Conservation (phyloP, 1,284 basidiomycete species). For the Rhizopogon hawkerae region DNA sequence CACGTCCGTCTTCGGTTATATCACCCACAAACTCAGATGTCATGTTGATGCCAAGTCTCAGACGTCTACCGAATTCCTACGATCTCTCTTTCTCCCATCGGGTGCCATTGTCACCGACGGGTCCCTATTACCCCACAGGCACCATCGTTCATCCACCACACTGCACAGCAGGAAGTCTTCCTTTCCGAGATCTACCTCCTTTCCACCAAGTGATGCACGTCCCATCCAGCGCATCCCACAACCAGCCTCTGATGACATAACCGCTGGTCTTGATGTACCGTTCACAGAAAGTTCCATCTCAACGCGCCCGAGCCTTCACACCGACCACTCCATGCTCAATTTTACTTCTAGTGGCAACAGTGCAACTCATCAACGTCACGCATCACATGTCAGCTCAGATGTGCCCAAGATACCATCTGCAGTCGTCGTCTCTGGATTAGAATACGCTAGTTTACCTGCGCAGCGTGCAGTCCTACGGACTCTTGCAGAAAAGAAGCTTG, state of each 20-base stretch:
- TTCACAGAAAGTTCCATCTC: constrained; percentile 2
- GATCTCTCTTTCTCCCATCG: constrained; percentile 43
- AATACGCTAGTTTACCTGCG: constrained; percentile 44
- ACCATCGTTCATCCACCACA: constrained; percentile 22
- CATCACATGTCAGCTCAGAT: constrained; percentile 13
- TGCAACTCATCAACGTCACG: constrained; percentile 7
- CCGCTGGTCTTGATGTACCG: constrained; percentile 1
- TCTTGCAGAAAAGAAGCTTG: constrained; percentile 44
- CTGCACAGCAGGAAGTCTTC: constrained; percentile 21
- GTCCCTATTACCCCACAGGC: constrained; percentile 11
- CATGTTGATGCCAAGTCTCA: constrained; percentile 20
- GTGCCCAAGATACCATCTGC: constrained; percentile 44
- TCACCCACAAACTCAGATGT: constrained; percentile 50
- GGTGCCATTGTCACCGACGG: constrained; percentile 20
- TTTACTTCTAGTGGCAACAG: constrained; percentile 19
- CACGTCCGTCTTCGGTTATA: constrained; percentile 44
- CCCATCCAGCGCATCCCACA: constrained; percentile 14
- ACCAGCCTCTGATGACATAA: constrained; percentile 10
- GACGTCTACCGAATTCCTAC: constrained; percentile 37
- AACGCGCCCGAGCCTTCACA: constrained; percentile 10
- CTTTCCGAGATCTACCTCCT: constrained; percentile 16
- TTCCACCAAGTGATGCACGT: constrained; percentile 15
- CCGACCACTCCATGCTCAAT: constrained; percentile 17
- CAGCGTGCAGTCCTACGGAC: constrained; percentile 54
- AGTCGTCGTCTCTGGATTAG: constrained; percentile 62